phyloP scores from a whole-genome alignment of 1,139 yeast genomes.

The Candida neerlandica region DNA sequence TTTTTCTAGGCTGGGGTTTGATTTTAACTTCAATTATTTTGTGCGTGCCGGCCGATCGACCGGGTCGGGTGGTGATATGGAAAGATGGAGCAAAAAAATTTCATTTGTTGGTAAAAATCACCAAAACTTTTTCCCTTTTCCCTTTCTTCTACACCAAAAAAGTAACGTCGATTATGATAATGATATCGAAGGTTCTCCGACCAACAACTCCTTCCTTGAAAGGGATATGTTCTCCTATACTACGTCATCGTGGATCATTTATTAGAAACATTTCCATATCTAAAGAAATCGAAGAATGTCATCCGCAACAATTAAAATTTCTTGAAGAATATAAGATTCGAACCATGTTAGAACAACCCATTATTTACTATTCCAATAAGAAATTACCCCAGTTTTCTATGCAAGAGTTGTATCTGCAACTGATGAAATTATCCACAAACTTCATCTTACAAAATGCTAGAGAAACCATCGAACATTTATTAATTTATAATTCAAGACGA shows the following conservation, averaged over 20 bases:
- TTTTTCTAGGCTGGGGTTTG: not conserved
- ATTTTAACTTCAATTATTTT: not conserved
- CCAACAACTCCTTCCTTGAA: not conserved
- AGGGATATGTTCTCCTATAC: not conserved
- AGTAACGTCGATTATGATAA: no score
- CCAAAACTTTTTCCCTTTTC: not conserved
- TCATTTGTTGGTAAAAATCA: no score
- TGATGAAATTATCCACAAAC: slow-evolving; percentile 38
- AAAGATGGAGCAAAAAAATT: not conserved
- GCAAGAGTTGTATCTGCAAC: slow-evolving; percentile 44
- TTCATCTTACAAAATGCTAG: slow-evolving; percentile 39
- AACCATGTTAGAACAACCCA: slow-evolving; percentile 53
- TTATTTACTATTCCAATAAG: slow-evolving; percentile 49
- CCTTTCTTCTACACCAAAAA: not conserved
- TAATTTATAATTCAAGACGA: slow-evolving; percentile 56
- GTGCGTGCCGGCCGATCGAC: slow-evolving; percentile 1
- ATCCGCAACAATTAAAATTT: slow-evolving; percentile 33
- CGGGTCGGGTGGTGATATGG: not conserved
- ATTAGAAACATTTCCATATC: slow-evolving; percentile 3
- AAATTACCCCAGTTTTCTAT: slow-evolving; percentile 53
- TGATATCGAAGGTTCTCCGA: not conserved
- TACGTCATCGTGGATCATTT: not conserved
- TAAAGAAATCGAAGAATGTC: slow-evolving; percentile 9
- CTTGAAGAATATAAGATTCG: slow-evolving; percentile 52
- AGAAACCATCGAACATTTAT: slow-evolving; percentile 47